Evolutionary conservation across 2,329 filamentous ascomycete species (phyloP).

Genomic region (Cercospora sp.): DNA sequence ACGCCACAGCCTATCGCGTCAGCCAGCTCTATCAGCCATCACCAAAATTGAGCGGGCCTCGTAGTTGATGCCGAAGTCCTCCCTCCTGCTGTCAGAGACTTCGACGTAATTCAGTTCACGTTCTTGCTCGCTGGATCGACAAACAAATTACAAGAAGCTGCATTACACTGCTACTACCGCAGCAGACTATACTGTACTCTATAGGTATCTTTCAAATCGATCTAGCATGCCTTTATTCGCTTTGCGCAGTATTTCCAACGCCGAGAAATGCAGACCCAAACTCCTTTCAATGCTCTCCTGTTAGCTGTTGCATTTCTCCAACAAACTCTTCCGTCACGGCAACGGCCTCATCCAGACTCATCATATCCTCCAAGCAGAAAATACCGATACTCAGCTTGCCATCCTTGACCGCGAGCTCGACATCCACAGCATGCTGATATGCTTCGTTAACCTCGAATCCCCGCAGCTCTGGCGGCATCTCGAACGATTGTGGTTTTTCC

Average conservation of each 20-base stretch:
- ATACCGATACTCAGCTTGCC: slow-evolving; percentile 52
- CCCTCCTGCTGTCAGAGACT: neutral
- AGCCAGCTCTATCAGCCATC: neutral
- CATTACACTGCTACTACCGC: neutral
- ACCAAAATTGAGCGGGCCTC: neutral
- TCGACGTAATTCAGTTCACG: neutral
- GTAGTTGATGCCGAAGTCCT: neutral
- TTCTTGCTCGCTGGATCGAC: neutral
- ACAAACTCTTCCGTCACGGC: slow-evolving; percentile 40
- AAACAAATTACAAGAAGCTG: neutral
- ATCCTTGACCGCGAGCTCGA: slow-evolving; percentile 56
- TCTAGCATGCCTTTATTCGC: neutral
- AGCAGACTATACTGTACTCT: neutral
- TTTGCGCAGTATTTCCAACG: neutral
- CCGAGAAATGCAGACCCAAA: neutral
- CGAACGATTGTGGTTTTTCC: slow-evolving; percentile 20
- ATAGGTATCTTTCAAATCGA: neutral
- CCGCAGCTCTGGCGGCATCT: slow-evolving; percentile 17
- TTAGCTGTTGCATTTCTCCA: slow-evolving; percentile 24
- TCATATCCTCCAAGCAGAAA: slow-evolving; percentile 51
- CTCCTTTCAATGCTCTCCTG: neutral
- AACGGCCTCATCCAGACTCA: slow-evolving; percentile 43
- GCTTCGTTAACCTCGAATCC: slow-evolving; percentile 17
- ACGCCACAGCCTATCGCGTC: slow-evolving; percentile 1
- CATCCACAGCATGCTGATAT: slow-evolving; percentile 54